A percentile compares a stretch with the other conserved stretches of the same genome.
phyloP scores from a whole-genome alignment of 768 basidiomycete genomes.

The Dentipellis sp. region DNA sequence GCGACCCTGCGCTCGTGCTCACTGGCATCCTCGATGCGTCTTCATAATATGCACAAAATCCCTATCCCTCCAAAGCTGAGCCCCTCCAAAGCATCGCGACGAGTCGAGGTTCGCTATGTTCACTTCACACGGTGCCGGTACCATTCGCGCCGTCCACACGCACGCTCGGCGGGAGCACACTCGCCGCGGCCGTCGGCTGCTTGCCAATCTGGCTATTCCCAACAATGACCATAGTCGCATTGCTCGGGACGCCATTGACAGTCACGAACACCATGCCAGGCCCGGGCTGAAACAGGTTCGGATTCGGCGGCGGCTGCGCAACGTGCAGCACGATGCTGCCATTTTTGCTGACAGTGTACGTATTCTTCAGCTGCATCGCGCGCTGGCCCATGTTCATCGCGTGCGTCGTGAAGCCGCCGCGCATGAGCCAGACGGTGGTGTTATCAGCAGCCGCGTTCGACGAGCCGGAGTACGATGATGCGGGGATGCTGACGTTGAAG shows the following conservation, averaged over 20 bases:
- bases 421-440: slow-evolving; percentile 67
- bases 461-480: slow-evolving; percentile 54
- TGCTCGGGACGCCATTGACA: slow-evolving; percentile 77
- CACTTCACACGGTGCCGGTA: slow-evolving; percentile 43
- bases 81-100: too few species aligned
- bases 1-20: slow-evolving; percentile 14
- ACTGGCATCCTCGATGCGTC: slow-evolving; percentile 21
- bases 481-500: slow-evolving; percentile 68
- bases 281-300: slow-evolving; percentile 84
- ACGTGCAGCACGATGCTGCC: slow-evolving; percentile 74
- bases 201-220: slow-evolving; percentile 71
- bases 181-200: slow-evolving; percentile 44
- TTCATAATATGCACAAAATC: too few species aligned
- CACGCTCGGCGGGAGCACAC: slow-evolving; percentile 41
- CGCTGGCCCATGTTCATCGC: slow-evolving; percentile 88
- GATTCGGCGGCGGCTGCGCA: slow-evolving; percentile 73
- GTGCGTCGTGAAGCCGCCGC: slow-evolving; percentile 82
- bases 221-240: slow-evolving; percentile 66
- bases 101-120: slow-evolving; percentile 34
- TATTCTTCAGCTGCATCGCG: slow-evolving; percentile 71
- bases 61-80: too few species aligned
- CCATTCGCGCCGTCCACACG: slow-evolving; percentile 29
- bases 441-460: slow-evolving; percentile 66
- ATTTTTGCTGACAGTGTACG: slow-evolving; percentile 70
- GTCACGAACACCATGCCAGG: slow-evolving; percentile 79